A percentile compares a stretch with the other conserved stretches of the same genome.
Evolutionary conservation across 805 yeast species (phyloP).

Genomic region (Wickerhamiella allomyrinae): DNA sequence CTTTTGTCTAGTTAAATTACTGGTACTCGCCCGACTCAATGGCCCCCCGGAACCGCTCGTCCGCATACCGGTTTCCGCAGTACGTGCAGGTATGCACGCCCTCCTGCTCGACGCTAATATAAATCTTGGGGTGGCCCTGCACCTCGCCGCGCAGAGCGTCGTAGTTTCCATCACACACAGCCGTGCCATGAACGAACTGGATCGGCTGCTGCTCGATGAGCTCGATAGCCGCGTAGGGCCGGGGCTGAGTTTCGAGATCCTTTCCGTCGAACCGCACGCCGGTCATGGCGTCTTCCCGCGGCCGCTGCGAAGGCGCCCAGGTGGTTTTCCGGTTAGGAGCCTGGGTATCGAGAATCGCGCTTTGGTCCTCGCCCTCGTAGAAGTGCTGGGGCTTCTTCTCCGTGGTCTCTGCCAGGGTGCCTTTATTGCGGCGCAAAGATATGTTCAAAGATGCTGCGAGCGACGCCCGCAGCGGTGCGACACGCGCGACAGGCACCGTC

Average conservation of each 20-base stretch:
- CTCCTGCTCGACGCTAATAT: constrained; percentile 65
- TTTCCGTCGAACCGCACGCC: constrained; percentile 59
- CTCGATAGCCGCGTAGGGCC: constrained; percentile 73
- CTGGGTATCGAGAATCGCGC: constrained; percentile 30
- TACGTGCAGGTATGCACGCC: constrained; percentile 63
- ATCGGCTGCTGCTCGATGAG: constrained; percentile 64
- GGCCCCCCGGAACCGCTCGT: constrained; percentile 15
- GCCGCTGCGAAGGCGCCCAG: constrained; percentile 60
- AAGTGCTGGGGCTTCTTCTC: constrained; percentile 8
- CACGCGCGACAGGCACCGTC: not conserved
- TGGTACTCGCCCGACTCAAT: constrained; percentile 15
- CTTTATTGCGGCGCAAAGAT: constrained; percentile 8
- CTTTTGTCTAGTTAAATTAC: not conserved
- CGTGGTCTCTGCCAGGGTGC: constrained; percentile 11
- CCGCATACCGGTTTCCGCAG: constrained; percentile 31
- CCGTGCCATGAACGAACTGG: constrained; percentile 45
- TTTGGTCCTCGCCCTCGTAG: constrained; percentile 15
- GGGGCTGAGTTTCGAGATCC: constrained; percentile 56
- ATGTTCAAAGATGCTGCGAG: not conserved
- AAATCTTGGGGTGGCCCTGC: constrained; percentile 74
- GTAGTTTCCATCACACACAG: constrained; percentile 63
- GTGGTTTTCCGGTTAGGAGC: constrained; percentile 61
- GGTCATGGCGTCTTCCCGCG: constrained; percentile 41
- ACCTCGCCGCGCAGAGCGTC: constrained; percentile 37
- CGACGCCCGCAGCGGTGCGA: not conserved